These are phyloP conservation scores for Talaromyces sp. DNA, from an alignment of 2,329 filamentous ascomycete genomes.

Conservation along the genomic window DNA sequence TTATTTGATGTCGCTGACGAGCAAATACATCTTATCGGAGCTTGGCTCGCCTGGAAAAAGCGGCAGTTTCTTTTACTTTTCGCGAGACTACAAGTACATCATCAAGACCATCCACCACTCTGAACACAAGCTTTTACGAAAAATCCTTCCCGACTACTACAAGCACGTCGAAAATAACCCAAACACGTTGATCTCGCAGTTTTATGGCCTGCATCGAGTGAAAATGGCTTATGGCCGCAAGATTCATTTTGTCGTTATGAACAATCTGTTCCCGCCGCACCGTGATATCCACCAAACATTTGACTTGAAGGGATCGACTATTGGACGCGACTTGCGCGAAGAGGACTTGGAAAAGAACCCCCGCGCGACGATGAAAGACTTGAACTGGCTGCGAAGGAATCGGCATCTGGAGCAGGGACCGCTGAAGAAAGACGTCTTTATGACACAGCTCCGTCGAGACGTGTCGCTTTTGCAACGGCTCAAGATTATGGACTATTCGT, in stretches of 20 bases:
- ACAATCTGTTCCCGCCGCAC: constrained; percentile 96
- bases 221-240: constrained; percentile 98
- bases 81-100: constrained; percentile 98
- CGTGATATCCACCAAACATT: constrained; percentile 96
- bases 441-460: constrained; percentile 82
- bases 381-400: constrained; percentile 89
- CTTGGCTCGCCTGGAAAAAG: constrained; percentile 96
- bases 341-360: constrained; percentile 84
- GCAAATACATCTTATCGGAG: constrained; percentile 97
- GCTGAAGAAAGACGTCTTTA: constrained; percentile 78
- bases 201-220: constrained; percentile 93
- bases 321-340: constrained; percentile 86
- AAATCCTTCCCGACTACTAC: constrained; percentile 76
- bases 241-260: constrained; percentile 99
- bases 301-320: constrained; percentile 91
- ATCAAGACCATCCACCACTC: constrained; percentile 99
- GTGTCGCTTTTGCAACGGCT: constrained; percentile 79
- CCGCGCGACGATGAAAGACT: constrained; percentile 85
- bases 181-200: constrained; percentile 94
- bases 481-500: constrained; percentile 98
- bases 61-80: constrained; percentile 99
- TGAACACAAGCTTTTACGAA: constrained; percentile 54
- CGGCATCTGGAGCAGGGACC: constrained; percentile 83
- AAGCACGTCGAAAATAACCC: constrained; percentile 87
- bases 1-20: constrained; percentile 95